Percentiles rank a stretch among this genome's conserved stretches.
phyloP scores from a whole-genome alignment of 129 eudicot species.

The Pseudognaphalium luteoalbum region DNA sequence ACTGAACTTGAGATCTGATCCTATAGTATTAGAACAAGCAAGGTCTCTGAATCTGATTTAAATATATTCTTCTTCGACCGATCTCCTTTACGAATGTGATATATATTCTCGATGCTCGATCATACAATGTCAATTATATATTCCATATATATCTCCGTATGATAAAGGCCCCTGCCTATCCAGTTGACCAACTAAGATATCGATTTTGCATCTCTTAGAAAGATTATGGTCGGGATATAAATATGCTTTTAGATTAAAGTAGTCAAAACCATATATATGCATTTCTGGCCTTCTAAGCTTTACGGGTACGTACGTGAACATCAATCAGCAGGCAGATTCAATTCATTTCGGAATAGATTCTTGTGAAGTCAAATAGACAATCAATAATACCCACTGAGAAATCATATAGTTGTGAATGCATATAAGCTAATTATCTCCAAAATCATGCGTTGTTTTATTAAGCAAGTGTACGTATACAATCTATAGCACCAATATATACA shows the following conservation, averaged over 20 bases:
- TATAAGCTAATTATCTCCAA: too few species aligned
- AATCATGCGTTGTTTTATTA: too few species aligned
- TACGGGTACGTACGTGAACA: background rate
- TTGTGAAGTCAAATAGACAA: slow-evolving; percentile 6
- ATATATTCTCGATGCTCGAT: slow-evolving; percentile 24
- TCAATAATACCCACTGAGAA: background rate
- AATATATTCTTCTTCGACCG: slow-evolving; percentile 2
- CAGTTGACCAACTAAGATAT: slow-evolving; percentile 27
- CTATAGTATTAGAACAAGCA: background rate
- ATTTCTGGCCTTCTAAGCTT: background rate
- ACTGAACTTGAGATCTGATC: too few species aligned
- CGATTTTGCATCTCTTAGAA: slow-evolving; percentile 17
- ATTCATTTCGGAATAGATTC: background rate
- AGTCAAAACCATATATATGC: slow-evolving; percentile 17
- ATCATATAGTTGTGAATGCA: background rate
- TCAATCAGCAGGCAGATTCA: slow-evolving; percentile 3
- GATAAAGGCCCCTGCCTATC: background rate
- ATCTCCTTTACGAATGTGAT: background rate
- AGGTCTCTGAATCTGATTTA: background rate
- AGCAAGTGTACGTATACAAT: too few species aligned
- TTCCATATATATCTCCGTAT: background rate
- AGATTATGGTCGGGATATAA: slow-evolving; percentile 3
- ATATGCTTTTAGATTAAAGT: background rate
- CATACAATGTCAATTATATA: slow-evolving; percentile 28
- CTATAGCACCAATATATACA: too few species aligned